Percentiles rank a stretch among this genome's conserved stretches.
These are phyloP conservation scores for Ogataea philodendri DNA, from an alignment of 805 yeast species.

Conservation along the genomic window DNA sequence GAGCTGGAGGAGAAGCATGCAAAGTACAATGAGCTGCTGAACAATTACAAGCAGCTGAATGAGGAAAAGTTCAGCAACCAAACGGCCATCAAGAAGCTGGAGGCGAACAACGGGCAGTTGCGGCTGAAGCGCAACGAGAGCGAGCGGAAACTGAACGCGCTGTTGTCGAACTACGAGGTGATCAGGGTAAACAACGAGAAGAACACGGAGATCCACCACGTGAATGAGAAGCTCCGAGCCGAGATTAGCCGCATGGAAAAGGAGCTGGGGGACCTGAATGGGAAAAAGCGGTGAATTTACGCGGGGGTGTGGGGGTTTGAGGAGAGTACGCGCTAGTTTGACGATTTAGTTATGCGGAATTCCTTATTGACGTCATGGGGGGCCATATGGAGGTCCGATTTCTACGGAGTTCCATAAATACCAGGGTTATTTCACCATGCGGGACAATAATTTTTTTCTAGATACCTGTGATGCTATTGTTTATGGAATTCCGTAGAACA, in stretches of 20 bases:
- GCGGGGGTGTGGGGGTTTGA: neutral
- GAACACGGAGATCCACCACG: conserved; percentile 28
- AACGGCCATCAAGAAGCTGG: conserved; percentile 21
- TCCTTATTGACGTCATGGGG: conserved; percentile 1
- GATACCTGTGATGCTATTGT: too few relatives aligned
- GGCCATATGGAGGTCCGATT: neutral
- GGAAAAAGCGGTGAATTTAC: conserved; percentile 6
- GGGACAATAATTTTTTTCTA: neutral
- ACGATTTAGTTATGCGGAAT: too few relatives aligned
- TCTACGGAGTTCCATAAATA: conserved; percentile 10
- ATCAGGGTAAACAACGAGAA: conserved; percentile 33
- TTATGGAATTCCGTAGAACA: conserved; percentile 10
- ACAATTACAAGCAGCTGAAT: conserved; percentile 34
- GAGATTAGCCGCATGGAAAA: conserved; percentile 27
- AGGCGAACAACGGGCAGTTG: conserved; percentile 20
- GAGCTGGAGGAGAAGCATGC: conserved; percentile 19
- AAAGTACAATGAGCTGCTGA: conserved; percentile 30
- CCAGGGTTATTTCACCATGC: too few relatives aligned
- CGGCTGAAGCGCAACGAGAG: conserved; percentile 14
- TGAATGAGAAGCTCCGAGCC: conserved; percentile 27
- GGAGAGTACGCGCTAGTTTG: too few relatives aligned
- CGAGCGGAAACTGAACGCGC: conserved; percentile 22
- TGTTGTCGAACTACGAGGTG: conserved; percentile 33
- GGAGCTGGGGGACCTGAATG: conserved; percentile 22
- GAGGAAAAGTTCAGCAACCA: conserved; percentile 34